Conservation (phyloP, 768 basidiomycete species). For the Tulasnella sp. region DNA sequence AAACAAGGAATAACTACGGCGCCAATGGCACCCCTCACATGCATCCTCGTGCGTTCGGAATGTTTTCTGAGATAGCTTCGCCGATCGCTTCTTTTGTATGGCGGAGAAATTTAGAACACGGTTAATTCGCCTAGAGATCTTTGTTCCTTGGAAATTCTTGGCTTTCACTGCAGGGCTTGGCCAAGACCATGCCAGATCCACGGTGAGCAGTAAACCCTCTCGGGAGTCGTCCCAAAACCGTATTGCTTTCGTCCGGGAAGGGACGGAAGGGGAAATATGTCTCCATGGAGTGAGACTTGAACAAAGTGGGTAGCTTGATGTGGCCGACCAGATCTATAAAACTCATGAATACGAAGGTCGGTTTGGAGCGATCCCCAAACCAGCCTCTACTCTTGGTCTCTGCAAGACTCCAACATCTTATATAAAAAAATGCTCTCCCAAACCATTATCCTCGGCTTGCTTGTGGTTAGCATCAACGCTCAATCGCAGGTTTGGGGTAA, state of each 20-base stretch:
- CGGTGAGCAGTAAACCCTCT: not conserved
- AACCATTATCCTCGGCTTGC: not conserved
- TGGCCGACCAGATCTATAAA: not conserved
- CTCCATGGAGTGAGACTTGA: not conserved
- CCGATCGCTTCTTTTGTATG: not conserved
- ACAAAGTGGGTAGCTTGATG: not conserved
- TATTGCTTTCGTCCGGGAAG: not conserved
- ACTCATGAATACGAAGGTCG: not conserved
- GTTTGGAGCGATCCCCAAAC: not conserved
- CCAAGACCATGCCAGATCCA: not conserved
- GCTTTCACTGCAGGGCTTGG: not conserved
- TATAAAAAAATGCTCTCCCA: not conserved
- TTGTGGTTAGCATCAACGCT: not conserved
- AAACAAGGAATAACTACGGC: slow-evolving; percentile 7
- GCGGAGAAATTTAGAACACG: not conserved
- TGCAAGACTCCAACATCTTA: not conserved
- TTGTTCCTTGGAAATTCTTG: not conserved
- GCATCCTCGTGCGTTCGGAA: not conserved
- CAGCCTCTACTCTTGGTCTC: not conserved
- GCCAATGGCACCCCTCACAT: not conserved
- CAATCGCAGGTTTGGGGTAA: not conserved
- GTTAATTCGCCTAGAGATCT: not conserved
- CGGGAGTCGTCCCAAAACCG: not conserved
- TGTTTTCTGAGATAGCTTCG: not conserved
- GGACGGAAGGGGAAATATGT: not conserved